Percentiles rank a stretch among this genome's conserved stretches.
These are phyloP conservation scores for Leishmania braziliensis DNA, from an alignment of 208 protist species.

Conservation along the genomic window DNA sequence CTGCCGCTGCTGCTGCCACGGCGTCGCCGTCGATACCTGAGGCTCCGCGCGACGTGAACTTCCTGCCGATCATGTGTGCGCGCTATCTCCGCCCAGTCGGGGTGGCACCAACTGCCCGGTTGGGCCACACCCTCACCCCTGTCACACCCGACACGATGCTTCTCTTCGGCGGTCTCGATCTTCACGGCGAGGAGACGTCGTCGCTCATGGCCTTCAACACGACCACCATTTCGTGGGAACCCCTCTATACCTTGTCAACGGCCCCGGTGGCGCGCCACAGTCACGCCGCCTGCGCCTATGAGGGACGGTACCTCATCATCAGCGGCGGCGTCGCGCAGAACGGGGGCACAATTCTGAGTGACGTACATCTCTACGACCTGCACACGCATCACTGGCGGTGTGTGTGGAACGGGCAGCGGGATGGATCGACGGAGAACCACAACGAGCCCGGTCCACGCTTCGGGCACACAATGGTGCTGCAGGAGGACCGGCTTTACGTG, in stretches of 20 bases:
- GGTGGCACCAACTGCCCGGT: conserved; percentile 57
- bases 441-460: conserved; percentile 71
- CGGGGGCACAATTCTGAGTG: conserved; percentile 43
- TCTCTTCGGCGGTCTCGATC: conserved; percentile 73
- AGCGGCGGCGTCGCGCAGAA: conserved; percentile 55
- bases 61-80: conserved; percentile 84
- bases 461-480: conserved; percentile 75
- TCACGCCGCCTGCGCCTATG: conserved; percentile 74
- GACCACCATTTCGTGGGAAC: conserved; percentile 70
- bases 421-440: conserved; percentile 34
- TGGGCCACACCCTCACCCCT: conserved; percentile 77
- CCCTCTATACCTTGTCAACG: conserved; percentile 38
- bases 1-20: not conserved
- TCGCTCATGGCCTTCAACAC: conserved; percentile 66
- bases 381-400: conserved; percentile 62
- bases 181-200: conserved; percentile 40
- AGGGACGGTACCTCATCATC: conserved; percentile 70
- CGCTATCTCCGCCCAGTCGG: conserved; percentile 68
- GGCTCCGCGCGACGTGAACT: conserved; percentile 63
- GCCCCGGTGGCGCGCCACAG: conserved; percentile 55
- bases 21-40: not conserved
- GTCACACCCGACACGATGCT: conserved; percentile 48
- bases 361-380: conserved; percentile 71
- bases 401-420: conserved; percentile 45
- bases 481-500: conserved; percentile 72